A percentile compares a stretch with the other conserved stretches of the same genome.
phyloP scores from a whole-genome alignment of 768 basidiomycete species.

The Russula brevipes region DNA sequence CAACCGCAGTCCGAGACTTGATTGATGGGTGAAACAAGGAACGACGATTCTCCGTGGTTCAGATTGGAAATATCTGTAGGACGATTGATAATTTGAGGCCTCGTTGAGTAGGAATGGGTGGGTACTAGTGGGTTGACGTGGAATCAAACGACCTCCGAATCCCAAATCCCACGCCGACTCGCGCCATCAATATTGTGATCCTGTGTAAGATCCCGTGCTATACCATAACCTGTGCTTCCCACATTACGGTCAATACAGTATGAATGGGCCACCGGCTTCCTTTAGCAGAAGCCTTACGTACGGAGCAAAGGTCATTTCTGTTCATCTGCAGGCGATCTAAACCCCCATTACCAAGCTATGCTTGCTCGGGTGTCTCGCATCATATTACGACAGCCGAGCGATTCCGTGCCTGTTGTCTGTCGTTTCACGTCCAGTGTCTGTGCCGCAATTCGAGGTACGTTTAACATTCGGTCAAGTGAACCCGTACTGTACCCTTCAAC shows the following conservation, averaged over 20 bases:
- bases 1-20: background rate
- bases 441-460: conserved; percentile 3
- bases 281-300: too few species aligned
- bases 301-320: background rate
- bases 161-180: too few species aligned
- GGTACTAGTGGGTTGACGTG: background rate
- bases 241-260: too few species aligned
- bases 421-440: too few species aligned
- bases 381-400: too few species aligned
- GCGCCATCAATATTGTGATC: too few species aligned
- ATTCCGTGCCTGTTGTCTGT: too few species aligned
- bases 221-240: background rate
- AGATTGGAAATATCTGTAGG: background rate
- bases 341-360: too few species aligned
- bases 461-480: background rate
- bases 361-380: too few species aligned
- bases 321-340: background rate
- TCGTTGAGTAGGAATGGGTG: background rate
- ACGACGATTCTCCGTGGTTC: background rate
- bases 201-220: background rate
- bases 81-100: too few species aligned
- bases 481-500: background rate
- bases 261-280: too few species aligned
- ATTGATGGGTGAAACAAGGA: conserved; percentile 1
- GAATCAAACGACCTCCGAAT: background rate